Percentiles rank a stretch among this genome's conserved stretches.
These are phyloP conservation scores for Solanum pinnatisectum DNA, from an alignment of 257 asterid genomes.

Conservation along the genomic window DNA sequence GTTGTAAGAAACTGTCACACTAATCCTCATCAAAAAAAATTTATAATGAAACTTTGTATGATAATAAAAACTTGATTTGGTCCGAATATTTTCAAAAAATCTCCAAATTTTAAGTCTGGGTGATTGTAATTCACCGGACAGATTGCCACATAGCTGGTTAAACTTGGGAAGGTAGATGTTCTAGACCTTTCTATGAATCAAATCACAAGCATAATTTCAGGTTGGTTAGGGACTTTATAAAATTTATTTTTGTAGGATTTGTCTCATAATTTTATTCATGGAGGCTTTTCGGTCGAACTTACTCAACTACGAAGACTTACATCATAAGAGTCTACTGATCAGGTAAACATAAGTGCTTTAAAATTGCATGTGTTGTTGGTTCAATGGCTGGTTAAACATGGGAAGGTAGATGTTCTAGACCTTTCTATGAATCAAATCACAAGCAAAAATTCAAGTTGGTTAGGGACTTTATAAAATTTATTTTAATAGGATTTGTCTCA, in stretches of 20 bases:
- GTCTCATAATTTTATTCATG: constrained; percentile 54
- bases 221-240: constrained; percentile 57
- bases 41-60: constrained; percentile 51
- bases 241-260: constrained; percentile 79
- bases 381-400: constrained; percentile 43
- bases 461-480: constrained; percentile 52
- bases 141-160: constrained; percentile 54
- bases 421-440: constrained; percentile 47
- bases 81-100: constrained; percentile 37
- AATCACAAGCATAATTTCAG: constrained; percentile 55
- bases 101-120: constrained; percentile 61
- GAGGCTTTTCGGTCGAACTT: constrained; percentile 53
- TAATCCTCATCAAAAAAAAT: constrained; percentile 66
- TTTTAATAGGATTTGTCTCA: constrained; percentile 79
- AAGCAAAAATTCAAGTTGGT: constrained; percentile 65
- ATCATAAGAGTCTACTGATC: constrained; percentile 32
- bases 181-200: constrained; percentile 60
- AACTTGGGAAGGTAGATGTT: constrained; percentile 48
- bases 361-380: constrained; percentile 87
- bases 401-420: constrained; percentile 61
- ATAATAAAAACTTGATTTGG: constrained; percentile 24
- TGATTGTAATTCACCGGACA: constrained; percentile 59
- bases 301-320: constrained; percentile 40
- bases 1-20: constrained; percentile 55
- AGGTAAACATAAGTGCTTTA: constrained; percentile 44